A percentile compares a stretch with the other conserved stretches of the same genome.
Conservation (phyloP, 1,284 basidiomycete genomes). For the Rhodotorula glutinis region DNA sequence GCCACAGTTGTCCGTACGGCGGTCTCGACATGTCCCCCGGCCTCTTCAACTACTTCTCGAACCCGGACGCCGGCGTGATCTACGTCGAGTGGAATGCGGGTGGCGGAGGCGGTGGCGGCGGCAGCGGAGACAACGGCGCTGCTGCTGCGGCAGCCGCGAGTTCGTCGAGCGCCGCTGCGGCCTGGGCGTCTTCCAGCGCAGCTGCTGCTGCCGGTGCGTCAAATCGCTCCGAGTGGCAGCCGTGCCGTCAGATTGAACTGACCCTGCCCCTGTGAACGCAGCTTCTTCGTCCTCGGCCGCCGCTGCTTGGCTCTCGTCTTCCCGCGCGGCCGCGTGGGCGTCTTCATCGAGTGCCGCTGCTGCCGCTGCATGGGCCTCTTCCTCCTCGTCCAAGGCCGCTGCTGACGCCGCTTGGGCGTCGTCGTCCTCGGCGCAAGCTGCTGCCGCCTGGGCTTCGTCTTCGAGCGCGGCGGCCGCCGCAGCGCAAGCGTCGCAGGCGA, state of each 20-base stretch:
- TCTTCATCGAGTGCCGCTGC: slow-evolving; percentile 12
- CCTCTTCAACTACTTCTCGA: slow-evolving; percentile 61
- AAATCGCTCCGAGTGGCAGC: no score
- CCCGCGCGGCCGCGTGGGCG: not conserved
- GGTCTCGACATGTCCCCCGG: slow-evolving; percentile 73
- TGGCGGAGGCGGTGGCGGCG: slow-evolving; percentile 3
- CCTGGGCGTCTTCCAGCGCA: not conserved
- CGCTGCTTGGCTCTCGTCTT: slow-evolving; percentile 1
- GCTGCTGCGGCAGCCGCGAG: not conserved
- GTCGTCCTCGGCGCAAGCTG: slow-evolving; percentile 1
- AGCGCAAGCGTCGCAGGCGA: not conserved
- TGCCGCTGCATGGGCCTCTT: slow-evolving; percentile 3
- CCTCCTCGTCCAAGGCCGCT: not conserved
- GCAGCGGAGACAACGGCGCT: slow-evolving; percentile 16
- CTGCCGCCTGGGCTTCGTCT: slow-evolving; percentile 3
- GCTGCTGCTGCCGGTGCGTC: not conserved
- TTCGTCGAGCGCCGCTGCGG: not conserved
- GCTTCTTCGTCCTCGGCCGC: slow-evolving; percentile 5
- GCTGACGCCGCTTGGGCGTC: not conserved
- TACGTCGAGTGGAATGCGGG: slow-evolving; percentile 49
- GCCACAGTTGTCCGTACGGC: slow-evolving; percentile 62
- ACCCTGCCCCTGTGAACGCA: not conserved
- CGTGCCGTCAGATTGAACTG: no score
- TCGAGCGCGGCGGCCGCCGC: not conserved
- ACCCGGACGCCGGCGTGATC: slow-evolving; percentile 48